Conservation (phyloP, 2,329 filamentous ascomycete genomes). For the Drechslera avenae region DNA sequence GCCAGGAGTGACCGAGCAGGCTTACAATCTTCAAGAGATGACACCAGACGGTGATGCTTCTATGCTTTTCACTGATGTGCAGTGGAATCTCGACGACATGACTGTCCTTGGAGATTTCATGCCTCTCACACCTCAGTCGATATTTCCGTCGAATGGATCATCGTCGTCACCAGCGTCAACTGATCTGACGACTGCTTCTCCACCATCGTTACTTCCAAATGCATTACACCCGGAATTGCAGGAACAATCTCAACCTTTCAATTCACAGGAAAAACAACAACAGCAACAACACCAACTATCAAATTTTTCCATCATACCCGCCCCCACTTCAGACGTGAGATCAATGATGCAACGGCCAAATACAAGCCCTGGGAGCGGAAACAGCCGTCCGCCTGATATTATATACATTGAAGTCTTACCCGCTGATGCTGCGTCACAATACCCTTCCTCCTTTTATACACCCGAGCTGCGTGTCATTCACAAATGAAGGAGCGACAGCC, state of each 20-base stretch:
- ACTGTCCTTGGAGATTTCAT: neutral
- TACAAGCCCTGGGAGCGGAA: constrained; percentile 34
- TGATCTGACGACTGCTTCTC: neutral
- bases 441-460: constrained; percentile 54
- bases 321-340: constrained; percentile 24
- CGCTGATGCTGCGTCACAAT: constrained; percentile 49
- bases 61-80: neutral
- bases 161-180: neutral
- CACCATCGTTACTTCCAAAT: neutral
- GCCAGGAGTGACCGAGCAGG: neutral
- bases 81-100: neutral
- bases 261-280: too few relatives aligned
- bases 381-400: constrained; percentile 47
- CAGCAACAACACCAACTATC: neutral
- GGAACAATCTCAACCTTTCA: neutral
- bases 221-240: neutral
- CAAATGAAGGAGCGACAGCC: constrained; percentile 28
- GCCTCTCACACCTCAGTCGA: neutral
- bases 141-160: neutral
- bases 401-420: constrained; percentile 52
- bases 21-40: neutral
- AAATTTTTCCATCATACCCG: constrained; percentile 25
- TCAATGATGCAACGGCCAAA: constrained; percentile 37
- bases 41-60: neutral
- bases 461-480: constrained; percentile 32